Percentiles rank a stretch among this genome's conserved stretches.
Conservation (phyloP, 805 yeast species). For the Kodamaea jinghongensis region DNA sequence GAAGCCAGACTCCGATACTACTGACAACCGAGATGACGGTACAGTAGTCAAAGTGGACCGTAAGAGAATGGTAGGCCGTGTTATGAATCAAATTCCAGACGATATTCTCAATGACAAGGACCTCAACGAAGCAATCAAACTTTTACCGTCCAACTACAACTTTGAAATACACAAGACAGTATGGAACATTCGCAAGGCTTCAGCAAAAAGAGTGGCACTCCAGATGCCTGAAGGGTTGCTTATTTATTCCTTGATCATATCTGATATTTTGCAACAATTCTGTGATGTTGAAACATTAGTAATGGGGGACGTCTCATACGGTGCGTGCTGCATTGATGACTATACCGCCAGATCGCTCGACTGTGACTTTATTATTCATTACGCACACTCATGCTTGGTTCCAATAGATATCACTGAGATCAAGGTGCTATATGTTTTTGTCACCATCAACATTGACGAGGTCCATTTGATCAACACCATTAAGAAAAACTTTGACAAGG, state of each 20-base stretch:
- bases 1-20: slow-evolving; percentile 17
- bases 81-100: slow-evolving; percentile 83
- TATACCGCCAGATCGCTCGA: slow-evolving; percentile 89
- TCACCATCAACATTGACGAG: slow-evolving; percentile 87
- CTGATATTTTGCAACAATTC: slow-evolving; percentile 91
- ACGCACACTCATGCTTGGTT: slow-evolving; percentile 95
- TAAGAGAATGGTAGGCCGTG: slow-evolving; percentile 47
- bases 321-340: slow-evolving; percentile 98
- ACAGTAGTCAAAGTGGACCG: slow-evolving; percentile 14
- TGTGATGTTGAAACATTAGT: slow-evolving; percentile 83
- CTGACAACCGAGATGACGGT: slow-evolving; percentile 9
- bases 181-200: slow-evolving; percentile 79
- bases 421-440: slow-evolving; percentile 92
- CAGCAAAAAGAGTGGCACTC: slow-evolving; percentile 81
- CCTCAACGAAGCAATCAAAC: slow-evolving; percentile 74
- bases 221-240: slow-evolving; percentile 98
- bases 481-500: slow-evolving; percentile 60
- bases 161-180: slow-evolving; percentile 95
- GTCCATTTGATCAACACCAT: slow-evolving; percentile 76
- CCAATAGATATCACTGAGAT: slow-evolving; percentile 91
- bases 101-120: slow-evolving; percentile 80
- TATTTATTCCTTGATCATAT: slow-evolving; percentile 81
- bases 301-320: slow-evolving; percentile 98
- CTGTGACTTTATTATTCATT: slow-evolving; percentile 93
- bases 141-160: slow-evolving; percentile 88